A percentile compares a stretch with the other conserved stretches of the same genome.
Conservation (phyloP, 2,329 filamentous ascomycete species). For the Ilyonectria sp. region DNA sequence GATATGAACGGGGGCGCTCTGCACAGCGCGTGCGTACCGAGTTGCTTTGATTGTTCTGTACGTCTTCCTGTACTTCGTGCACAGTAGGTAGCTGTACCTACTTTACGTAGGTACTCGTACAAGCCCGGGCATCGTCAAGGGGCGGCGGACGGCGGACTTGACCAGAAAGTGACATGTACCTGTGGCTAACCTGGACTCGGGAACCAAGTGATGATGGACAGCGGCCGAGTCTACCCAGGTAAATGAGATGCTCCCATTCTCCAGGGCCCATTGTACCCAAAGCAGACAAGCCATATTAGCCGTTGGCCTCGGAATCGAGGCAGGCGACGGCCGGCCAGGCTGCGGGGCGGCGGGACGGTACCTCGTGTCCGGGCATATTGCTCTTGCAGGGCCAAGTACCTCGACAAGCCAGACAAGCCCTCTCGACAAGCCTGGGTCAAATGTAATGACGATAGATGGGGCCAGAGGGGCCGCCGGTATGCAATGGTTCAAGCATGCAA, state of each 20-base stretch:
- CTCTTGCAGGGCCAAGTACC: neutral
- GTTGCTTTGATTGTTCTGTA: neutral
- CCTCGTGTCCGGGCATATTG: slow-evolving; percentile 1
- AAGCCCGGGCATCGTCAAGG: neutral
- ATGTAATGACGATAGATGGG: slow-evolving; percentile 13
- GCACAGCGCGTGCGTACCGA: neutral
- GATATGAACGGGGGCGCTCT: neutral
- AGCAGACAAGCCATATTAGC: slow-evolving; percentile 26
- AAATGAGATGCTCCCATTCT: slow-evolving; percentile 31
- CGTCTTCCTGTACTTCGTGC: neutral
- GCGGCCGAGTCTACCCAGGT: slow-evolving; percentile 13
- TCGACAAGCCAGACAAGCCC: neutral
- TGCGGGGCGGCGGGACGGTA: slow-evolving; percentile 9
- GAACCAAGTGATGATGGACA: neutral
- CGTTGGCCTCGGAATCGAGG: slow-evolving; percentile 15
- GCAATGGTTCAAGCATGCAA: slow-evolving; percentile 22
- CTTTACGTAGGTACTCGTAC: too few relatives aligned
- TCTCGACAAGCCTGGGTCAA: neutral
- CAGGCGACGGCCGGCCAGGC: slow-evolving; percentile 14
- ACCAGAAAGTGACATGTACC: neutral
- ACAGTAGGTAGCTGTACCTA: too few relatives aligned
- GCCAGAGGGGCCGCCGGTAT: slow-evolving; percentile 8
- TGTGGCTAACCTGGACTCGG: neutral
- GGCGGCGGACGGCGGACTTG: neutral
- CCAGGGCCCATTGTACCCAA: slow-evolving; percentile 24